Percentiles rank a stretch among this genome's conserved stretches.
phyloP scores from a whole-genome alignment of 225 moss, liverwort and hornwort genomes.

The Bryoerythrophyllum caledonicum region DNA sequence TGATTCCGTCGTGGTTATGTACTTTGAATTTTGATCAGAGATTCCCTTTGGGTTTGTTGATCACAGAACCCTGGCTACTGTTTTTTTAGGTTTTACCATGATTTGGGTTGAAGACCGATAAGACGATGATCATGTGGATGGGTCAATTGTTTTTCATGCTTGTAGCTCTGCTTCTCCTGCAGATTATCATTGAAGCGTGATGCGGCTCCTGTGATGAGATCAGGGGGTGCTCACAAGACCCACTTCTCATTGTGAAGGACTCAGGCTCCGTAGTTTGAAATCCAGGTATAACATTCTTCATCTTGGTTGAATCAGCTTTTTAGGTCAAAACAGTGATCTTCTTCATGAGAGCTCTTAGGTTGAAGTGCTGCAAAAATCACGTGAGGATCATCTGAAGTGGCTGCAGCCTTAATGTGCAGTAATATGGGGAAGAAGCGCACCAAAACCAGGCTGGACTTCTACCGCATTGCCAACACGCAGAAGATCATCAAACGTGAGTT shows the following conservation, averaged over 20 bases:
- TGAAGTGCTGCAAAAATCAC: neutral
- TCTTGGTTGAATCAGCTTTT: neutral
- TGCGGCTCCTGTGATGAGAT: conserved; percentile 13
- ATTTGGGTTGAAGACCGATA: neutral
- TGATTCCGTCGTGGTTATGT: neutral
- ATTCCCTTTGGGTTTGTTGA: neutral
- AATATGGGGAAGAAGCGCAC: conserved; percentile 46
- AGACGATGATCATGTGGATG: neutral
- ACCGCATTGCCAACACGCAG: conserved; percentile 41
- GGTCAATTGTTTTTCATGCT: conserved; percentile 9
- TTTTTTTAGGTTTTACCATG: conserved; percentile 2
- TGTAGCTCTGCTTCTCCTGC: conserved; percentile 17
- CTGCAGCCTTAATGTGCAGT: conserved; percentile 25
- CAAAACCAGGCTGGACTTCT: conserved; percentile 46
- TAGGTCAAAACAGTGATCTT: neutral
- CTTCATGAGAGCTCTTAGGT: neutral
- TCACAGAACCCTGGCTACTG: neutral
- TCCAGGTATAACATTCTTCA: conserved; percentile 12
- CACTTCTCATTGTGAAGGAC: neutral
- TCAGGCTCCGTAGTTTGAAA: too few species aligned
- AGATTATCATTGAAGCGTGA: neutral
- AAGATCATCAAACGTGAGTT: conserved; percentile 51
- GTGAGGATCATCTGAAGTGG: conserved; percentile 8
- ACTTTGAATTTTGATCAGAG: neutral
- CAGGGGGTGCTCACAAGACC: conserved; percentile 26